A percentile compares a stretch with the other conserved stretches of the same genome.
phyloP scores from a whole-genome alignment of 345 rosid genomes.

The Acer saccharum region DNA sequence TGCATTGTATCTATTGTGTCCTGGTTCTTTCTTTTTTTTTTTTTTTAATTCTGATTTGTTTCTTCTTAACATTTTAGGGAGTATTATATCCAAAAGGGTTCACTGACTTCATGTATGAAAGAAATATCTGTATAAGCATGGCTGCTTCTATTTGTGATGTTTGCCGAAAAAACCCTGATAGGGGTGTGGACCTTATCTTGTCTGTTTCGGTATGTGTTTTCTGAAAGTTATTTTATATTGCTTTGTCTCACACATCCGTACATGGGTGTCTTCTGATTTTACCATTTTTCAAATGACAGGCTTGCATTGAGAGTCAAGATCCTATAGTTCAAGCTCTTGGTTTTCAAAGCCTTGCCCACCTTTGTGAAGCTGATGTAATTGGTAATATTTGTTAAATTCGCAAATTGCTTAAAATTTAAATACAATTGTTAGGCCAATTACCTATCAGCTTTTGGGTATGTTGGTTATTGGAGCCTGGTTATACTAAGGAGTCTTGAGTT shows the following conservation, averaged over 20 bases:
- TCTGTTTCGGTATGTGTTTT: conserved; percentile 78
- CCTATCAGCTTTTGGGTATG: too few relatives aligned
- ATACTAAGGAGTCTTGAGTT: too few relatives aligned
- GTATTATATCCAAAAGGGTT: conserved; percentile 63
- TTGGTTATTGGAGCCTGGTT: too few relatives aligned
- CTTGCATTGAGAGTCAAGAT: conserved; percentile 83
- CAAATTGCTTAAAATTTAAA: too few relatives aligned
- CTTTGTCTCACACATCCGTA: conserved; percentile 22
- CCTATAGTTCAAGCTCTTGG: conserved; percentile 74
- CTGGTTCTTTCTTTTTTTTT: conserved; percentile 4
- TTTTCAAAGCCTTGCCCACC: conserved; percentile 89
- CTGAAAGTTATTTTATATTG: conserved; percentile 24
- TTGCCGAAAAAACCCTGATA: conserved; percentile 85
- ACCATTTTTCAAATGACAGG: conserved; percentile 45
- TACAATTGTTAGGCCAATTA: too few relatives aligned
- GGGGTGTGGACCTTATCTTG: conserved; percentile 96
- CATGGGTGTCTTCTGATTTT: conserved; percentile 14
- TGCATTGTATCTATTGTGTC: background rate
- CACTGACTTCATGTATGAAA: conserved; percentile 56
- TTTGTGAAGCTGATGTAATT: conserved; percentile 95
- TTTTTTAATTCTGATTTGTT: conserved; percentile 24
- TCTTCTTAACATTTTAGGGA: conserved; percentile 45
- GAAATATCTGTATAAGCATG: conserved; percentile 66
- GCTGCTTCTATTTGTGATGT: conserved; percentile 83
- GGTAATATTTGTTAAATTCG: conserved; percentile 46